Percentiles rank a stretch among this genome's conserved stretches.
These are phyloP conservation scores for Zygnema cylindricum DNA, from an alignment of 139 green algal species.

Conservation along the genomic window DNA sequence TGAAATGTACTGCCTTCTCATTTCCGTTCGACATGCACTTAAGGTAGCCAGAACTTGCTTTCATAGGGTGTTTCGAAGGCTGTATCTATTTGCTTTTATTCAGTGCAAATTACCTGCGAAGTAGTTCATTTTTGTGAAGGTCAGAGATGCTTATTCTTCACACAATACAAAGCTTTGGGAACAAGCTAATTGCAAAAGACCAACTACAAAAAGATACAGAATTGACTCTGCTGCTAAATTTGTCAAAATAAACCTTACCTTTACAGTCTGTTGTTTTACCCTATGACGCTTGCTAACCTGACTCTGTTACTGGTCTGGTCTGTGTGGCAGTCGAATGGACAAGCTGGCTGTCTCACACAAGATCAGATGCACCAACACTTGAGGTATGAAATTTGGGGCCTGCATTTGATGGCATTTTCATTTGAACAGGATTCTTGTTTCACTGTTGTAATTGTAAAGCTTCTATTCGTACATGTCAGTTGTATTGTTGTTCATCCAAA, in stretches of 20 bases:
- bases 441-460: not conserved
- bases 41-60: too few relatives aligned
- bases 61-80: too few relatives aligned
- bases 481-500: not conserved
- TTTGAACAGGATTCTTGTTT: not conserved
- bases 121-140: not conserved
- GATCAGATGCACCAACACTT: not conserved
- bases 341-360: not conserved
- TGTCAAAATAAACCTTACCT: not conserved
- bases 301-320: not conserved
- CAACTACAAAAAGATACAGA: not conserved
- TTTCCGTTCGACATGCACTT: not conserved
- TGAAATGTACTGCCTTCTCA: not conserved
- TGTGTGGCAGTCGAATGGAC: not conserved
- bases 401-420: not conserved
- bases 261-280: not conserved
- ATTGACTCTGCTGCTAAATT: not conserved
- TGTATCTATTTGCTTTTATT: not conserved
- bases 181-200: not conserved
- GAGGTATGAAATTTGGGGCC: not conserved
- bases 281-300: not conserved
- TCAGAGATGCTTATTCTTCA: not conserved
- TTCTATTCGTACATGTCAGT: not conserved
- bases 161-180: not conserved
- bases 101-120: not conserved